Percentiles rank a stretch among this genome's conserved stretches.
Evolutionary conservation across 805 yeast genomes (phyloP).

Genomic region (Blastobotrys parvus): DNA sequence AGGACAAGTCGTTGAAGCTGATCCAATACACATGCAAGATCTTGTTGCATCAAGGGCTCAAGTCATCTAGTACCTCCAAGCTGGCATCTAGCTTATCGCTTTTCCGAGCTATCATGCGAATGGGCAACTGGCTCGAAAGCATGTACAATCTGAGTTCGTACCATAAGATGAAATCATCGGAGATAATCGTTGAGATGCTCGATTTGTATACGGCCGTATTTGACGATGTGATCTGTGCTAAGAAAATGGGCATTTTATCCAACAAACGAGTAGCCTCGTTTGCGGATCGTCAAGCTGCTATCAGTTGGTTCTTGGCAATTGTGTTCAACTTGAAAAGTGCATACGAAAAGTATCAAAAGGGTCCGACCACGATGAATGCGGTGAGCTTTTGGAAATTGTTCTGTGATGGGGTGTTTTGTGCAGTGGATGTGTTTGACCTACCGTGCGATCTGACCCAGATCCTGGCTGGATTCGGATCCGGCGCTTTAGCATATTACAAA

Average conservation of each 20-base stretch:
- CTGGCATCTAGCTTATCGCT: constrained; percentile 17
- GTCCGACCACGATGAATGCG: constrained; percentile 1
- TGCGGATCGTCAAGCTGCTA: constrained; percentile 21
- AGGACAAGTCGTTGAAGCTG: constrained; percentile 22
- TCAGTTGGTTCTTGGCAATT: constrained; percentile 23
- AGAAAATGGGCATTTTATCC: constrained; percentile 21
- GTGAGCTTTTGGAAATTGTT: constrained; percentile 19
- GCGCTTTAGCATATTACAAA: constrained; percentile 18
- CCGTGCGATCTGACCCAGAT: constrained; percentile 18
- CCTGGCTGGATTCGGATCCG: constrained; percentile 20
- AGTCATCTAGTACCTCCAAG: constrained; percentile 1
- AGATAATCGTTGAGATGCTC: constrained; percentile 11
- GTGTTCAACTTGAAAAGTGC: constrained; percentile 14
- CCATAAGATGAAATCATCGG: no score
- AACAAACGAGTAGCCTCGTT: constrained; percentile 10
- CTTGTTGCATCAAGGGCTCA: constrained; percentile 8
- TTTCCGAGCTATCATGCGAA: constrained; percentile 25
- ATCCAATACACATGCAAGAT: constrained; percentile 24
- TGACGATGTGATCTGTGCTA: constrained; percentile 24
- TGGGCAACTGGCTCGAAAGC: constrained; percentile 24
- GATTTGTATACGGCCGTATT: constrained; percentile 23
- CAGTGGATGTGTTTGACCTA: constrained; percentile 21
- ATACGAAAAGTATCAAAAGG: constrained; percentile 4
- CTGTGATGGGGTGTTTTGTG: constrained; percentile 23
- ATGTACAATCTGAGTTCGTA: constrained; percentile 6